These are phyloP conservation scores for Candida mesenterica DNA, from an alignment of 1,139 yeast species.

Conservation along the genomic window DNA sequence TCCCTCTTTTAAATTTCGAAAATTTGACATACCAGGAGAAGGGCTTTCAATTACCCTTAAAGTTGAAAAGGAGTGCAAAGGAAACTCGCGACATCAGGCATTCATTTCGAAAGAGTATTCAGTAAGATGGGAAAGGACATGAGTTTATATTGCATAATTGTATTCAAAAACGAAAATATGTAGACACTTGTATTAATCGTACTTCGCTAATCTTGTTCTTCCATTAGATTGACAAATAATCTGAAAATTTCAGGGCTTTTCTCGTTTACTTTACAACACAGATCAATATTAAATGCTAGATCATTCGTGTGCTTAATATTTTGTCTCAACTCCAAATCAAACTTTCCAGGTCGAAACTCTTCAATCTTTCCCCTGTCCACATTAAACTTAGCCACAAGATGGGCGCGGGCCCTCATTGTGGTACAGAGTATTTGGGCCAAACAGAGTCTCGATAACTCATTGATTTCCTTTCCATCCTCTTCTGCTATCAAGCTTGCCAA, in stretches of 20 bases:
- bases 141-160: neutral
- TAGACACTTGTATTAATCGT: too few species aligned
- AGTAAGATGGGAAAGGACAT: neutral
- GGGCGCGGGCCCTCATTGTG: conserved; percentile 21
- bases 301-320: conserved; percentile 17
- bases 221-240: conserved; percentile 12
- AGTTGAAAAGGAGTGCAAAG: conserved; percentile 5
- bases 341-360: conserved; percentile 23
- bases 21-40: neutral
- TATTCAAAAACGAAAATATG: neutral
- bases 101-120: conserved; percentile 1
- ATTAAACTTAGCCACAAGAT: conserved; percentile 21
- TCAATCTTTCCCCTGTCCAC: conserved; percentile 23
- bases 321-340: conserved; percentile 27
- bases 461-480: neutral
- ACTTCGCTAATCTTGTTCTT: conserved; percentile 9
- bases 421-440: conserved; percentile 21
- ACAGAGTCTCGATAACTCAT: conserved; percentile 6
- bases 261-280: conserved; percentile 7
- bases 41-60: conserved; percentile 5
- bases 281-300: conserved; percentile 11
- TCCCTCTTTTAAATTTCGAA: too few species aligned
- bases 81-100: conserved; percentile 5
- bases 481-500: too few species aligned
- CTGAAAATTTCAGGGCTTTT: conserved; percentile 9